Evolutionary conservation across 2,329 filamentous ascomycete species (phyloP), one percentile per base, ranked within the genome.

Genomic region (Colletotrichum cereale): DNA sequence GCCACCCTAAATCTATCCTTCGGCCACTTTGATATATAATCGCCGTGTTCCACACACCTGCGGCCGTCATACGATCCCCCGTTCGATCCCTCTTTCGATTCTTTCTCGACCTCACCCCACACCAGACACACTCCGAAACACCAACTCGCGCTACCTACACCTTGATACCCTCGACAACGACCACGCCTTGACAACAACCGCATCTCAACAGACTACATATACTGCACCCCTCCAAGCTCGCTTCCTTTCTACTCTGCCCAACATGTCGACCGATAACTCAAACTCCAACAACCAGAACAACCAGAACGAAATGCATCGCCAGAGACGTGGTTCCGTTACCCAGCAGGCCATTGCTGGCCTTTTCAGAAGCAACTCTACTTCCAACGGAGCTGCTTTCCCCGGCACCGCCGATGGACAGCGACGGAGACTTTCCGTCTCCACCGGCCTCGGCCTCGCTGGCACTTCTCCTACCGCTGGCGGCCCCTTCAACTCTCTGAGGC

Each of bases 361-460:
- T 71, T 92, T 90, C 79, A 84, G 89, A 74, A 87, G 85, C 76
- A 86, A 86, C 75, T 89, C 88, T 3, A 82, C 85, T 67, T 83
- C 84, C 67, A 79, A 84, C 69, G 78, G 83, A 75, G 82, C 82
- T 38, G 75, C 65, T 79, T 87, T 88, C 74, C 84, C 86, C 60
- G 80, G 80, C 55, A 79, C 83, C 61, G 80, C 81, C 42, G 86
- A 90, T 66, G 84, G 86, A 74, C 87, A 88, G 73, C 89, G 90
- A 70, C 90, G 92, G 71, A 90, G 93, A 57, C 88, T 95, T 74
- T 95, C 93, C 55, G 89, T 95, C 77, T 91, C 90, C 56, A 93
- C 92, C 5, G 92, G 93, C 42, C 84, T 94, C 29, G 92, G 93
- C 44, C 84, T 94, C n/a, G 92, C 91, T 5, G 92, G 92, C 74